phyloP scores from a whole-genome alignment of 202 grass and related monocot genomes.

The Zoysia matrella region DNA sequence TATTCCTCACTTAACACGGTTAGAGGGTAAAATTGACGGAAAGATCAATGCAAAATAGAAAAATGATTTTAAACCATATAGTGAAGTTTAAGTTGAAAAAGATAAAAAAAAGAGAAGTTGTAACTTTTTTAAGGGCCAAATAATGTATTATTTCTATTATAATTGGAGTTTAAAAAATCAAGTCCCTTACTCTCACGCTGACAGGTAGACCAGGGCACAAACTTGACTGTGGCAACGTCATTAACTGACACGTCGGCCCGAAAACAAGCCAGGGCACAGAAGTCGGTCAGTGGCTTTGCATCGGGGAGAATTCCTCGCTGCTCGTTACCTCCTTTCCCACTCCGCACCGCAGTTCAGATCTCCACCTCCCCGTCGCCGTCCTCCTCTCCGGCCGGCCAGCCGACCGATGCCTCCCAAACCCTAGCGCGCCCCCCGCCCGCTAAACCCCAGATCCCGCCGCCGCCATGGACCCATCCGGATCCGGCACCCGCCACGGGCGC shows the following conservation, averaged over 20 bases:
- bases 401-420: slow-evolving; percentile 51
- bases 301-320: neutral
- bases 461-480: slow-evolving; percentile 75
- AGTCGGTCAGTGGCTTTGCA: neutral
- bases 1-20: too few relatives aligned
- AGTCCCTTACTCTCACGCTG: too few relatives aligned
- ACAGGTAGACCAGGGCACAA: too few relatives aligned
- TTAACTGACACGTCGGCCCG: neutral
- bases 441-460: slow-evolving; percentile 38
- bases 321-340: neutral
- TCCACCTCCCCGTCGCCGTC: slow-evolving; percentile 19
- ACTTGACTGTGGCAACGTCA: neutral
- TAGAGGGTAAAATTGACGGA: too few relatives aligned
- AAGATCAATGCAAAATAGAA: too few relatives aligned
- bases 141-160: too few relatives aligned
- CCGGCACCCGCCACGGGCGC: slow-evolving; percentile 58
- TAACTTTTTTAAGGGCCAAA: too few relatives aligned
- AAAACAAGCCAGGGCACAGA: neutral
- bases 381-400: slow-evolving; percentile 43
- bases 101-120: too few relatives aligned
- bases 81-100: too few relatives aligned
- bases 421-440: slow-evolving; percentile 22
- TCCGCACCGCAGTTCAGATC: slow-evolving; percentile 36
- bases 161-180: too few relatives aligned
- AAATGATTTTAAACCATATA: too few relatives aligned